Evolutionary conservation across 2,329 filamentous ascomycete species (phyloP), one percentile per base, ranked within the genome.

Genomic region (Penicillium corylophilum): DNA sequence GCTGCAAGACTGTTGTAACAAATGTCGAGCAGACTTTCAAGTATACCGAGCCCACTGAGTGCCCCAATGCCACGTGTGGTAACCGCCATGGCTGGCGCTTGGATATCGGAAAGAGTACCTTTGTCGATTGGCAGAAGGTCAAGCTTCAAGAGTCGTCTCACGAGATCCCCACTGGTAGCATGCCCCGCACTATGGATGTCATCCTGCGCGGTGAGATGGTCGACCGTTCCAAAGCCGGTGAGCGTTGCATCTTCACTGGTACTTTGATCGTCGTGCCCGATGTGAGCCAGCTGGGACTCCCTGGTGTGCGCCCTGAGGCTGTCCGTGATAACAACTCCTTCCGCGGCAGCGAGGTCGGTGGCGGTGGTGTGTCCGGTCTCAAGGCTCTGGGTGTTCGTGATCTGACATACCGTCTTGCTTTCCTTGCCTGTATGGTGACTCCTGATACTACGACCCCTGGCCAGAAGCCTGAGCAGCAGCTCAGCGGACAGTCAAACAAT

Each of bases 101-200:
- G n/a, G 93, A 99, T 64, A 96, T 99, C 65, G 83, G 90, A 39
- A 93, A 95, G 71, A 96, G 92, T 71, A 97, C 92, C 0, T 99
- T 99, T 69, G 89, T 99, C 55, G 94, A 99, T 75, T 99, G 94
- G 94, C 94, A 99, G 70, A 97, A 97, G 71, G 91, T 97, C 22
- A 89, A 95, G 57, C 90, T 97, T 55, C 94, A 99, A 74, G 94
- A 99, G 73, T 99, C 97, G 76, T 96, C 91, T 61, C 93, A 93
- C 4, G 94, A 99, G 70, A 99, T 99, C 33, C 94, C 94, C 0
- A 99, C 94, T 0, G 94, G 94, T 48, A 96, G 92, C 75, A 99
- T 99, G 94, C 94, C 94, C 22, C 84, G 94, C 53, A 99, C 94
- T 2, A 94, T 99, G 84, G 94, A 99, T 66, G 88, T 99, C 38